Base-by-base conservation (phyloP, 805 yeast species). In the Candida maris region DNA sequence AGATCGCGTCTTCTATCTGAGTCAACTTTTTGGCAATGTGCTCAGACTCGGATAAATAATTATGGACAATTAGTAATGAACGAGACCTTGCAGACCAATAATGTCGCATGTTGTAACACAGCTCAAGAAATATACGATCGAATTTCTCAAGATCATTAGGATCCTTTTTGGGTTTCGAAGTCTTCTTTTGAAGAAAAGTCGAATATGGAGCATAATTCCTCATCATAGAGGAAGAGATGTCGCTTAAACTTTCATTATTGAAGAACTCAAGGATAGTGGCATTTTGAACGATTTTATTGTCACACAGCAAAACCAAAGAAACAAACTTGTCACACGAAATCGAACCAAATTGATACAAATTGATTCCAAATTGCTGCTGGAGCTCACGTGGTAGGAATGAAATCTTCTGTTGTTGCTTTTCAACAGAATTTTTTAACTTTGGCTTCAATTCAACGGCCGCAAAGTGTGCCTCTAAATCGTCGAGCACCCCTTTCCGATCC, bases 331-430 rank as follows among this genome's bases (percentile, higher is more conserved):
- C 75, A 28, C 74, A 87, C 3, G 72, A 52, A 22, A 71, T 52
- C 20, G 60, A 59, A 14, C 77, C 72, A 55, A 75, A 83, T 52
- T 74, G 67, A 50, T 84, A 89, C 37, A 84, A 65, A 51, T 84
- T 84, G 49, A 84, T 84, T 27, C 87, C 87, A 60, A 84, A 82
- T 52, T 83, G 89, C 50, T 84, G 93, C 2, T 85, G 80, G 14
- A 81, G 52, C 45, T 84, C 93, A 42, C 88, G 67, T 0, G 89
- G 70, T 46, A 84, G 64, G 47, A 81, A 77, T 0, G 79, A 53
- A 3, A 76, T 51, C 47, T 75, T 71, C 37, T 72, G 71, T 41
- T 66, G 62, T 1, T 68, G 63, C 7, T 68, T 73, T 53, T 62
- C 66, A 38, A 63, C 70, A 3, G 14, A 24, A 27, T 52, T 59